Base-by-base conservation (phyloP, 148 eudicot genomes). In the Silene uniflora region DNA sequence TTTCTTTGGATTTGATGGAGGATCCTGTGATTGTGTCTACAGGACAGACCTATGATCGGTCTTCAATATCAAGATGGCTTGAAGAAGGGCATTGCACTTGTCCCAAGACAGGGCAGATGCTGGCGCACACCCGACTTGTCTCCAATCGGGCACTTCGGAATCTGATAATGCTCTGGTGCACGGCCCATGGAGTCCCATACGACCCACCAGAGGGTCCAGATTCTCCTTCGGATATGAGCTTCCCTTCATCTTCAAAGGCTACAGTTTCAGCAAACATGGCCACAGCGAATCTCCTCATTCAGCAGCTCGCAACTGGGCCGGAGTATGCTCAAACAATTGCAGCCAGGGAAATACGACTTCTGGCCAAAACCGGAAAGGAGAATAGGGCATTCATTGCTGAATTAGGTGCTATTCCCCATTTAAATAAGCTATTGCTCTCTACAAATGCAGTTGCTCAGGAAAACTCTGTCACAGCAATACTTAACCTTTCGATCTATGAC, bases 71-170 rank as follows among this genome's bases (percentile, higher is more conserved):
- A 1, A 87, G 97, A 67, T 93, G 98, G 98, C 75, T 93, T 39
- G 97, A 90, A 46, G 98, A 91, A 79, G 98, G 97, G 49, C 89
- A 93, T 80, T 80, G 73, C 67, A 91, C 87, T 71, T 93, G 98
- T 83, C 98, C 98, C 0, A 93, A 93, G 69, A 90, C 98, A 0
- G 98, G 98, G 75, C 98, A 93, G 58, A 76, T 74, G 82, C 93
- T 93, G 52, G 74, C 80, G 62, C 90, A 86, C 69, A 78, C 77
- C 4, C 83, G 80, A 13, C 84, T 91, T 42, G 87, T 91, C 9
- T 89, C 95, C 1, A 93, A 93, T 69, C 76, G 89, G 32, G 90
- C 90, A 9, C 88, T 93, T 10, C 84, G 89, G 65, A 89, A 88
- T 82, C 75, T 93, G 84, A 93, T 93, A 52, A 73, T 76, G 73